These are phyloP conservation scores for Aspergillus awamori DNA, from an alignment of 2,329 filamentous ascomycete genomes.

Conservation along the genomic window DNA sequence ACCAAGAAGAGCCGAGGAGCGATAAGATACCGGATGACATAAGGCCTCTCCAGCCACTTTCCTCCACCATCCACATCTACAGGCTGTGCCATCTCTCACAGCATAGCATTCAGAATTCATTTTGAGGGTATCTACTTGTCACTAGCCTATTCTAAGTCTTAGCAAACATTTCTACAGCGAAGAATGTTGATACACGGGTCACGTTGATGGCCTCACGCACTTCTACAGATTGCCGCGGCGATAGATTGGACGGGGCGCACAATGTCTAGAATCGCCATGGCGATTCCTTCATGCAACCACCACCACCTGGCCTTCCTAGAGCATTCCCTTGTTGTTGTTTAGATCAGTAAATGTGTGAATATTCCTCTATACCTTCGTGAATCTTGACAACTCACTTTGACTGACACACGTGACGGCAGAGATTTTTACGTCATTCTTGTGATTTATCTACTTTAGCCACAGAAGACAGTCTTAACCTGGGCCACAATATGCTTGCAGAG, in stretches of 20 bases:
- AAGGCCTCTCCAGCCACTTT: background rate
- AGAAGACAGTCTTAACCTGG: background rate
- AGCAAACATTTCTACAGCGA: background rate
- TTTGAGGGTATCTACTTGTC: background rate
- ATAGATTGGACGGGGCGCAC: slow-evolving; percentile 5
- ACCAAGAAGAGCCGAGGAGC: slow-evolving; percentile 4
- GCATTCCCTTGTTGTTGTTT: background rate
- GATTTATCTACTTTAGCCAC: background rate
- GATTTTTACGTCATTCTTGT: slow-evolving; percentile 4
- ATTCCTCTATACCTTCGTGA: background rate
- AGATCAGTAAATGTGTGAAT: background rate
- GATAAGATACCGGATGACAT: slow-evolving; percentile 15
- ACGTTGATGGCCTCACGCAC: background rate
- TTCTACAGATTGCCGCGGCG: slow-evolving; percentile 8
- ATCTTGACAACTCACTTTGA: background rate
- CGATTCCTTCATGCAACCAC: background rate
- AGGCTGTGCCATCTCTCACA: too few species aligned
- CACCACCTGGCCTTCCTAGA: background rate
- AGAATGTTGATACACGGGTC: background rate
- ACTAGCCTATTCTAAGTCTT: background rate
- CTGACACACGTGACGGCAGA: background rate
- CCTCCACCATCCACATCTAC: background rate
- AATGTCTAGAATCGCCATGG: slow-evolving; percentile 5
- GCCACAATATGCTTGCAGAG: slow-evolving; percentile 33
- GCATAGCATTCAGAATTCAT: background rate